Conservation (phyloP, 345 rosid species). For the Eucalyptus shirleyi region DNA sequence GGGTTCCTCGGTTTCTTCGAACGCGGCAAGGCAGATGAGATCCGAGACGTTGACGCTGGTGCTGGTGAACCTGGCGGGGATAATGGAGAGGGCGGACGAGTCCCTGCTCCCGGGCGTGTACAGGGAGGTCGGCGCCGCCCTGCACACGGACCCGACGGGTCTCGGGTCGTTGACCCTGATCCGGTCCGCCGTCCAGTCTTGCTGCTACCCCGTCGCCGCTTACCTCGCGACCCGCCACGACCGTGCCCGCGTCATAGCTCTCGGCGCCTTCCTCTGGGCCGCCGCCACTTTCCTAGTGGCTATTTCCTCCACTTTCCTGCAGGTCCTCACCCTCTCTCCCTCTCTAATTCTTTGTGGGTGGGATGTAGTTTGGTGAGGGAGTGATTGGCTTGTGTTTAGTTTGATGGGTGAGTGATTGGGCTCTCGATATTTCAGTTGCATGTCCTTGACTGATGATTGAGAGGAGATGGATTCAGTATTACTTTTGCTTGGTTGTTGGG, state of each 20-base stretch:
- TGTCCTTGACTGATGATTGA: background rate
- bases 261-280: slow-evolving; percentile 70
- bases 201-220: slow-evolving; percentile 53
- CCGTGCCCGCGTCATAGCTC: slow-evolving; percentile 57
- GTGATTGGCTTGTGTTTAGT: background rate
- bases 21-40: slow-evolving; percentile 14
- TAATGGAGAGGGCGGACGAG: slow-evolving; percentile 90
- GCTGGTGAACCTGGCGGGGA: slow-evolving; percentile 70
- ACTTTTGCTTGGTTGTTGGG: background rate
- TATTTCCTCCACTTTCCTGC: slow-evolving; percentile 43
- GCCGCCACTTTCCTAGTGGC: slow-evolving; percentile 64
- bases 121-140: slow-evolving; percentile 74
- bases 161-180: slow-evolving; percentile 63
- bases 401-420: background rate
- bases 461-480: background rate
- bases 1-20: background rate
- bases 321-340: slow-evolving; percentile 11
- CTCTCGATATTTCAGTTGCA: background rate
- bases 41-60: slow-evolving; percentile 53
- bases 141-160: slow-evolving; percentile 69
- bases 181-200: slow-evolving; percentile 43
- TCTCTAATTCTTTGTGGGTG: background rate
- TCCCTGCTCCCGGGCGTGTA: slow-evolving; percentile 81
- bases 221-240: slow-evolving; percentile 39
- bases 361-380: background rate